Base-by-base conservation (phyloP, 208 protist species). In the Strigomonas culicis region DNA sequence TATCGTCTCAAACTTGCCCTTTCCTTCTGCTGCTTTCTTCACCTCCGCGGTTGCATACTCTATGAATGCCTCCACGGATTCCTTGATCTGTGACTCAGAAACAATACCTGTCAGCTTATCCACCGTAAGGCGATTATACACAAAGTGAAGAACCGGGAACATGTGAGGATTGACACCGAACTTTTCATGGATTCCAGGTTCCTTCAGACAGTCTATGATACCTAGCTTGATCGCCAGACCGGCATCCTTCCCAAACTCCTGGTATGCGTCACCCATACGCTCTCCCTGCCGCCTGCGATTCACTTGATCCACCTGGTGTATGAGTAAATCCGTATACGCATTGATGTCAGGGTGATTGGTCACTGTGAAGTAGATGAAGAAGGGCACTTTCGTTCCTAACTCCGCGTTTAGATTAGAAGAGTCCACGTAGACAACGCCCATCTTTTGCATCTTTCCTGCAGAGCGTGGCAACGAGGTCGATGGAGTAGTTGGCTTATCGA, bases 131-230 rank as follows among this genome's bases (percentile, higher is more conserved):
- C 79, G 79, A 28, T 86, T 80, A n/a, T 74, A 74, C 4, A 92
- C 74, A 80, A 95, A 95, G 66, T 92, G 92, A 7, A 95, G 73
- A 44, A 95, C 65, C 6, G 89, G 89, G 63, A 95, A 95, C 69
- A 82, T 77, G 56, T 93, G 77, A 8, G 89, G 84, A 39, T 92
- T 77, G 6, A 93, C 70, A 21, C 62, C 59, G 60, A 89, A 95
- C 66, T 88, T 80, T 22, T 85, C 28, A 56, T 80, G 72, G 4
- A 95, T 58, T 2, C 71, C 77, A 13, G 74, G 80, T 61, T 92
- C 84, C 51, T 80, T 72, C 13, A 86, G 63, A 70, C 84, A 92
- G 68, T 95, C 82, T 22, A 95, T 72, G 32, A 92, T 70, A 30
- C 84, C 86, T 0, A 95, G 75, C 64, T 95, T 95, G 49, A 95